Conservation (phyloP, 768 basidiomycete genomes). For the Tulasnella sp. region DNA sequence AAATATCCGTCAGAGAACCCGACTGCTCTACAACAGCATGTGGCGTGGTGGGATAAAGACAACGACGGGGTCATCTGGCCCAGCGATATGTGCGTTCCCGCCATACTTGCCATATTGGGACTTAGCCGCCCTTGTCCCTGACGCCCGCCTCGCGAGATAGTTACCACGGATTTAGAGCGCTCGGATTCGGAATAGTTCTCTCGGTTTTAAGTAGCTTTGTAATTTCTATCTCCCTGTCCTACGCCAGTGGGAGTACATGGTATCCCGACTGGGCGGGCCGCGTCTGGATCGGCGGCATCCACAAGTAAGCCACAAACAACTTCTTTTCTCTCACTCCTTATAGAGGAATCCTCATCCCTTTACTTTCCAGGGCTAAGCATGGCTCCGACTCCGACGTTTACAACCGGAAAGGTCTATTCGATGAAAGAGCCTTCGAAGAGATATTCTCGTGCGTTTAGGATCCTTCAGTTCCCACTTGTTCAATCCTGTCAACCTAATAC, state of each 20-base stretch:
- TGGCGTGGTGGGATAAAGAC: slow-evolving; percentile 24
- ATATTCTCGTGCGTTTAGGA: slow-evolving; percentile 29
- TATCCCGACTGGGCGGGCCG: slow-evolving; percentile 26
- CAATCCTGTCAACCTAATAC: background rate
- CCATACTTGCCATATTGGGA: background rate
- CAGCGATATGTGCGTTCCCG: slow-evolving; percentile 14
- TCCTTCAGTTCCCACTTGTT: background rate
- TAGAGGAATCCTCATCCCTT: background rate
- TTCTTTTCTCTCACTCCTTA: background rate
- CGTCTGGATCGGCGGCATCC: slow-evolving; percentile 5
- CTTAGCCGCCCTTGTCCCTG: background rate
- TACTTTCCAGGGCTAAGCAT: slow-evolving; percentile 23
- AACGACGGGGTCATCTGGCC: slow-evolving; percentile 32
- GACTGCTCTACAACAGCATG: slow-evolving; percentile 19
- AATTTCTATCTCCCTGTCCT: slow-evolving; percentile 12
- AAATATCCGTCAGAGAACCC: background rate
- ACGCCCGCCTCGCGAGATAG: background rate
- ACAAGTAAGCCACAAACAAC: background rate
- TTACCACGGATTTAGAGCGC: slow-evolving; percentile 8
- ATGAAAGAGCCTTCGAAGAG: slow-evolving; percentile 21
- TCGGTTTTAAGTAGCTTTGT: background rate
- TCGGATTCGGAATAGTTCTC: slow-evolving; percentile 5
- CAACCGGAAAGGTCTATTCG: slow-evolving; percentile 24
- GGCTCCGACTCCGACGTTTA: slow-evolving; percentile 27
- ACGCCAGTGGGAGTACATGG: background rate